These are phyloP conservation scores for Sarcodon sp. DNA, from an alignment of 768 basidiomycete species.

Conservation along the genomic window DNA sequence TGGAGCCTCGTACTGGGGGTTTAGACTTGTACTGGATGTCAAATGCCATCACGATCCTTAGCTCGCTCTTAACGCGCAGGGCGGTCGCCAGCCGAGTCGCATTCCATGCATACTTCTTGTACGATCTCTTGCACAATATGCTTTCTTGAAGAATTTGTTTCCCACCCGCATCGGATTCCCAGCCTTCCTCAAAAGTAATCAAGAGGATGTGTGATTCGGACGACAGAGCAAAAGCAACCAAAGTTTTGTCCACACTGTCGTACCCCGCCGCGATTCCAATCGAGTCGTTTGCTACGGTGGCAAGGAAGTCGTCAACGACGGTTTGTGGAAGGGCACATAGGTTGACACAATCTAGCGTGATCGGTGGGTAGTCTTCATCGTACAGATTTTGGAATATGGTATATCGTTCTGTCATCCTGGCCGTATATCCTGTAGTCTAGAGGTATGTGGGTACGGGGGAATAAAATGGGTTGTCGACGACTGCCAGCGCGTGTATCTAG, in stretches of 20 bases:
- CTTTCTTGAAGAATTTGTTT: not conserved
- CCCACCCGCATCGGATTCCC: not conserved
- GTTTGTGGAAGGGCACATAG: too few species aligned
- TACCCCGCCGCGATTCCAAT: not conserved
- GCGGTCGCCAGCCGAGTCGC: not conserved
- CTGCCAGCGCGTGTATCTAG: too few species aligned
- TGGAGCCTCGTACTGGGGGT: not conserved
- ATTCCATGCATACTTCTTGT: not conserved
- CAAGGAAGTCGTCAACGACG: too few species aligned
- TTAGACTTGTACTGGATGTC: constrained; percentile 3
- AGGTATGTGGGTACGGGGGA: too few species aligned
- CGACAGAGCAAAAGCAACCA: not conserved
- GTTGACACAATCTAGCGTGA: too few species aligned
- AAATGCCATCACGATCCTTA: constrained; percentile 6
- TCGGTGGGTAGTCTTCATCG: too few species aligned
- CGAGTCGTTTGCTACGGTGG: not conserved
- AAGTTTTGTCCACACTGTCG: not conserved
- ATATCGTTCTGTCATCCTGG: too few species aligned
- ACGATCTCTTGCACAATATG: not conserved
- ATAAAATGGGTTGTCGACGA: too few species aligned
- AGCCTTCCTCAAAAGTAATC: not conserved
- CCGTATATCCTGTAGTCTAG: too few species aligned
- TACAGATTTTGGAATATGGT: too few species aligned
- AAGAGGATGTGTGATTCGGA: not conserved
- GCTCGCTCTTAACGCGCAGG: not conserved